Base-by-base conservation (phyloP, 2,329 filamentous ascomycete species). In the Colletotrichum falcatum region DNA sequence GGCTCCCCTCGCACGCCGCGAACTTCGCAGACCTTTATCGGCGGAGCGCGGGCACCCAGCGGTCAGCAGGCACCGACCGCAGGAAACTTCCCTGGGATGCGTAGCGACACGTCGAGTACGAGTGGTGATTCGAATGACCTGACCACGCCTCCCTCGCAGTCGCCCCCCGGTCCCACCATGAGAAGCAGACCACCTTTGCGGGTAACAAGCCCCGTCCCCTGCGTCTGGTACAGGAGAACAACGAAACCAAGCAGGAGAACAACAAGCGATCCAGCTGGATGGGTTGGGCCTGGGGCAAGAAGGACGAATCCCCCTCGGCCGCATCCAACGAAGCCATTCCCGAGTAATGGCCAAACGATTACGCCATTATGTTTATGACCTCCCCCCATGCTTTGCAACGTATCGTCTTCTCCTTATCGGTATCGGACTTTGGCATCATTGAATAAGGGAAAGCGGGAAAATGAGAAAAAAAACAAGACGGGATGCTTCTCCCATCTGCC, bases 171-270 rank as follows among this genome's bases (percentile, higher is more conserved):
- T 80, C 81, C 35, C 82, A 85, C 71, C 80, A 81, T 70, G 86
- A 90, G 76, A 88, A 89, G 79, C 83, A 84, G 70, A 88, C 86
- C 46, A 89, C 87, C 1, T 89, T 88, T 73, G 82, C 88, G 66
- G 88, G 89, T 54, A 91, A 91, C 77, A 96, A 96, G 81, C 90
- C 97, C 69, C 88, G 95, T 44, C 95, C 95, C 8, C 84, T 99
- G 74, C 88, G 95, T 20, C 86, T 99, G 37, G 94, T 98, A 56
- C 93, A 96, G 81, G 94, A 97, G 82, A 91, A 91, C 74, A 79
- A 82, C 28, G 87, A 88, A 61, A 78, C 78, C 2, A 84, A 85
- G 75, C 78, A 79, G 26, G 80, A 83, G 62, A 79, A 77, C 39
- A 87, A 86, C 76, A 91, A 91, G 83, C 83, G 90, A 58, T 83